Evolutionary conservation across 768 basidiomycete species (phyloP), one percentile per base, ranked within the genome.

Genomic region (Kwoniella newhampshirensis): DNA sequence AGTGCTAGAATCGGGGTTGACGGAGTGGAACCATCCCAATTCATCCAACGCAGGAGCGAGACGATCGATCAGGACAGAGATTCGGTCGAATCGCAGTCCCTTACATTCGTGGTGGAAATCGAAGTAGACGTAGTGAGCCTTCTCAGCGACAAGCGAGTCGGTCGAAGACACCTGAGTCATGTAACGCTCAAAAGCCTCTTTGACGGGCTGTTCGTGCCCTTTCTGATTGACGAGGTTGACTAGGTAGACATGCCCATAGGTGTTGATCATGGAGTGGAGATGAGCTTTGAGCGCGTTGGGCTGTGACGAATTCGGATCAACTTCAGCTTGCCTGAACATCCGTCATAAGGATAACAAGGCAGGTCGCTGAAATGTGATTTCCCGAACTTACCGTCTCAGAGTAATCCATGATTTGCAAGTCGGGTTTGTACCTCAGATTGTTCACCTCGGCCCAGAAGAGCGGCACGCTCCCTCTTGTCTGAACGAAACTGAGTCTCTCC

Each of bases 31-130:
- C 68, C 66, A 76, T 37, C 60, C 66, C 63, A 70, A 66, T 62
- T 89, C 87, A 27, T 86, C 70, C 63, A 77, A 36, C 15, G 67
- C 66, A 1, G 59, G 54, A 11, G 86, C 81, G 47, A 97, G 73
- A 52, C 81, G 80, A 60, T 91, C 89, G 41, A 93, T 82, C 37
- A 99, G 81, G 15, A 91, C 75, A 51, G 84, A 84, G 62, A 99
- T 89, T 43, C 92, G 84, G 73, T 99, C 91, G 85, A 91, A 99
- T 39, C 89, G 86, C 87, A 98, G 89, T 46, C 88, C 82, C 72
- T 85, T 88, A 81, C 93, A 97, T 76, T 98, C 92, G 59, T 83
- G 86, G 75, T 97, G 94, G 80, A 99, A 99, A 72, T 99, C 96
- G 68, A 97, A 99, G 78, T 97, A 96, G 62, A 88, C 81, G 70